Evolutionary conservation across 495 filamentous ascomycete genomes (phyloP), one percentile per base, ranked within the genome.

Genomic region (Hypoxylon lienhwacheense): DNA sequence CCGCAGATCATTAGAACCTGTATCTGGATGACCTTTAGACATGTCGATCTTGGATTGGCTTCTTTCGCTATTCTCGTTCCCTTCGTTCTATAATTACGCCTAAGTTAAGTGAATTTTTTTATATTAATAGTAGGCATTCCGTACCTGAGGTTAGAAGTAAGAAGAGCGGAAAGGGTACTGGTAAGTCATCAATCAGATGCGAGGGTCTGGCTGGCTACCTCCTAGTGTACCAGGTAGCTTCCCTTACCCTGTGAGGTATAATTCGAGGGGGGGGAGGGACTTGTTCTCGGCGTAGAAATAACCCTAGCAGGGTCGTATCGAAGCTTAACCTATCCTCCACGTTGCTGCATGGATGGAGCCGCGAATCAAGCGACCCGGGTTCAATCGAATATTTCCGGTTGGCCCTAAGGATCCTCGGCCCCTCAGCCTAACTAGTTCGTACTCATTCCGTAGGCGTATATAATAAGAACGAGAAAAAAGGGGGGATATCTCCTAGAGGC

Each of bases 331-430:
- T 26, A 47, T 61, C 52, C 47, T 61, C 52, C 58, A 55, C 52
- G 58, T 55, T 55, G 55, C 52, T 61, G 36, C 58, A 55, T 61
- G 58, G 58, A 55, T 61, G 37, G 47, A n/a, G 24, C 57, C 39
- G 51, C 50, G 47, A 50, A 55, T 61, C 50, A 35, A 41, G 32
- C 35, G 34, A 20, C 6, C 52, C 58, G 41, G 58, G 51, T 42
- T n/a, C 33, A 7, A 29, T 47, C 22, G 15, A 61, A 55, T 61
- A 55, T 61, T 58, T 52, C 58, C 51, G 58, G 51, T 61, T 55
- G 58, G 51, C 16, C 24, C 34, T n/a, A n/a, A 48, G 11, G 21
- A 50, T 10, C 46, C 58, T 61, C 55, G 47, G 47, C 20, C 47
- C 17, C 20, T 51, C 51, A 52, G 46, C 52, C 52, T 35, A 61